Percentiles rank a stretch among this genome's conserved stretches.
phyloP scores from a whole-genome alignment of 495 filamentous ascomycete genomes.

The Trichoderma virens region DNA sequence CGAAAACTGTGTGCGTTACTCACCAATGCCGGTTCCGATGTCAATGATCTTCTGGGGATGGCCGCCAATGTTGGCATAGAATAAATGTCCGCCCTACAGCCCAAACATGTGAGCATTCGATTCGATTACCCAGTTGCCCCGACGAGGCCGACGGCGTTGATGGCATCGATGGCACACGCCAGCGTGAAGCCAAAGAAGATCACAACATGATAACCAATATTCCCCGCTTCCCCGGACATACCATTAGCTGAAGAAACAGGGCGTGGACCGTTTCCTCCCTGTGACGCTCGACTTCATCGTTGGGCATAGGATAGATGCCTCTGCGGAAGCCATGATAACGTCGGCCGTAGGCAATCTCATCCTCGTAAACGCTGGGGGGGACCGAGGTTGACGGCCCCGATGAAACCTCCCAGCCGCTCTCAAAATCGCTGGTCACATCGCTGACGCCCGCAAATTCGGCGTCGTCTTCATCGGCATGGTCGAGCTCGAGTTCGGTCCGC shows the following conservation, averaged over 20 bases:
- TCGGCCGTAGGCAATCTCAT: slow-evolving; percentile 47
- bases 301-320: slow-evolving; percentile 48
- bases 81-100: slow-evolving; percentile 36
- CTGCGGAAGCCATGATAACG: slow-evolving; percentile 50
- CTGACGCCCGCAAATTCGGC: neutral
- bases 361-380: slow-evolving; percentile 33
- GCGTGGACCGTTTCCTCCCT: slow-evolving; percentile 41
- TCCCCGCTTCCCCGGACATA: neutral
- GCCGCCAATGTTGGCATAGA: slow-evolving; percentile 33
- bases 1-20: slow-evolving; percentile 10
- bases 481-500: neutral
- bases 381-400: slow-evolving; percentile 28
- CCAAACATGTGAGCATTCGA: slow-evolving; percentile 22
- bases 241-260: slow-evolving; percentile 25
- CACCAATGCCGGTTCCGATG: slow-evolving; percentile 46
- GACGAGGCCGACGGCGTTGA: neutral
- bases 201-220: no score
- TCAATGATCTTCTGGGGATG: slow-evolving; percentile 39
- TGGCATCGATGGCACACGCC: neutral
- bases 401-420: slow-evolving; percentile 7
- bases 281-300: slow-evolving; percentile 46
- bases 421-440: neutral
- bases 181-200: neutral
- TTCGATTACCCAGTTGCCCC: slow-evolving; percentile 13
- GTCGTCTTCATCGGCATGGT: neutral